Base-by-base conservation (phyloP, 2,329 filamentous ascomycete species). In the Aspergillus felis region DNA sequence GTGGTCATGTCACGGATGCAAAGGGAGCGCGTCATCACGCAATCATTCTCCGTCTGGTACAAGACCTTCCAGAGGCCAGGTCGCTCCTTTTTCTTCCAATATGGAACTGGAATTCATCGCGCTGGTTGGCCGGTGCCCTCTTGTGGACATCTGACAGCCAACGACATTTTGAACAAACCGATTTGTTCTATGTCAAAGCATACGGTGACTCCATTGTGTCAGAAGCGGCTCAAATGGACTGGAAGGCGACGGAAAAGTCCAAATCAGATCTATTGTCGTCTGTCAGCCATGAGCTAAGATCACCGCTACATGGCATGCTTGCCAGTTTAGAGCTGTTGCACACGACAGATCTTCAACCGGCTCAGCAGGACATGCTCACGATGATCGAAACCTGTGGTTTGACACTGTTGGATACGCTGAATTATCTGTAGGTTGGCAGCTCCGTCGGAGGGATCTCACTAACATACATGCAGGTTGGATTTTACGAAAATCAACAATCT, bases 241-340 rank as follows among this genome's bases (percentile, higher is more conserved):
- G 70, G 58, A 65, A 54, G 3, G 61, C 68, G 2, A 68, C 66
- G 1, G 78, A 82, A 41, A 75, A 75, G 53, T 76, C 79, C 9
- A 84, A 84, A 57, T 76, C 76, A 0, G 80, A 82, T 12, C 81
- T 84, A 47, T 76, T 84, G 17, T 77, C 78, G 0, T 79, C 76
- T 0, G 79, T 84, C 27, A 79, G 76, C 28, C 82, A 84, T 61
- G 82, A 84, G 59, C 69, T 84, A 7, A 71, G 80, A 4, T 77
- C 68, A 38, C 82, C 75, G 24, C 68, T 78, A 41, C 82, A 79
- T 54, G 80, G 77, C 28, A 76, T 78, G 35, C 68, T 79, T 17
- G 80, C 78, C 1, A 81, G 78, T n/a, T 71, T 77, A 1, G 81
- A 84, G 58, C 74, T 83, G 5, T 63, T 84, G 3, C 72, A 75